These are phyloP conservation scores for Rhizophagus sp. DNA, from an alignment of 192 early-diverging fungal species.

Conservation along the genomic window DNA sequence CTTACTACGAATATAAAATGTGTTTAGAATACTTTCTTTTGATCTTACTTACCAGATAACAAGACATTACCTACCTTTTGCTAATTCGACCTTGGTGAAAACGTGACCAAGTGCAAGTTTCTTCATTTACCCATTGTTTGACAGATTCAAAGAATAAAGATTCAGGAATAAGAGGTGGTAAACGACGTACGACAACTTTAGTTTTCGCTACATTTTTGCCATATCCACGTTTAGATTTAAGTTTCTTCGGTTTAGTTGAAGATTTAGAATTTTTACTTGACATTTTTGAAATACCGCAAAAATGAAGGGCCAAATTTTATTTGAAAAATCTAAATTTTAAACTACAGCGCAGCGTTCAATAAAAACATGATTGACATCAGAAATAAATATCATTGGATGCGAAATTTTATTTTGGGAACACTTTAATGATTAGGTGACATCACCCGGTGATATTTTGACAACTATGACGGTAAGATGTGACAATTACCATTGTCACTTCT, in stretches of 20 bases:
- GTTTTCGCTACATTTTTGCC: conserved; percentile 46
- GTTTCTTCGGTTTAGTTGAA: conserved; percentile 7
- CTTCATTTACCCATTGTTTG: conserved; percentile 52
- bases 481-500: no score
- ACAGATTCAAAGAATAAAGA: conserved; percentile 65
- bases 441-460: no score
- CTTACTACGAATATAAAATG: conserved; percentile 50
- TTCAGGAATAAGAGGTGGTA: conserved; percentile 78
- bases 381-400: no score
- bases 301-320: no score
- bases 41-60: neutral
- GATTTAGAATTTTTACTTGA: neutral
- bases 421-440: no score
- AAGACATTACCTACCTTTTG: conserved; percentile 55
- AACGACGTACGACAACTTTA: conserved; percentile 75
- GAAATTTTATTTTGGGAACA: no score
- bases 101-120: conserved; percentile 48
- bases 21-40: neutral
- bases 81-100: conserved; percentile 74
- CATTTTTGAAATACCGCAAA: neutral
- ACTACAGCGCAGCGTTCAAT: no score
- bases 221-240: conserved; percentile 34
- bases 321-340: no score
- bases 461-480: no score
- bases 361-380: no score